These are phyloP conservation scores for Ascochyta rabiei DNA, from an alignment of 2,329 filamentous ascomycete species.

Conservation along the genomic window DNA sequence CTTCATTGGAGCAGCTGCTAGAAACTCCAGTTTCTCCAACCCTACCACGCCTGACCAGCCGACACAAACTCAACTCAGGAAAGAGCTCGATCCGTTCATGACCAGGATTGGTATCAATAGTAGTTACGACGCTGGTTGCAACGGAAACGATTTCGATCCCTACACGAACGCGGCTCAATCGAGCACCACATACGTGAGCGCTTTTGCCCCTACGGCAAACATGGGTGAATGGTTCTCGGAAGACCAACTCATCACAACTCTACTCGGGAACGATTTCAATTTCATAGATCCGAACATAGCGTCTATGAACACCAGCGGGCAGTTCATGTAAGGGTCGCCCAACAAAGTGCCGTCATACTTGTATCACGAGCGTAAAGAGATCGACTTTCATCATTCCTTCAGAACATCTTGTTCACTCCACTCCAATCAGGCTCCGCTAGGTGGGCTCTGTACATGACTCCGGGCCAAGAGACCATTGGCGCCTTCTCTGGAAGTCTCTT, in stretches of 20 bases:
- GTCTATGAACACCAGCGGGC: conserved; percentile 5
- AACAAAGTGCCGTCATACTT: not conserved
- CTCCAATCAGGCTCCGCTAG: conserved; percentile 36
- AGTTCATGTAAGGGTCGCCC: conserved; percentile 1
- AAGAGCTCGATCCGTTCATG: conserved; percentile 20
- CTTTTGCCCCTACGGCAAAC: conserved; percentile 3
- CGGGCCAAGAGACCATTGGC: conserved; percentile 47
- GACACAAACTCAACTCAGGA: conserved; percentile 11
- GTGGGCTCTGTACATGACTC: conserved; percentile 34
- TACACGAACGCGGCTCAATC: not conserved
- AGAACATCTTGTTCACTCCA: conserved; percentile 42
- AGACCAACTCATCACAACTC: conserved; percentile 17
- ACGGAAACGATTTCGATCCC: not conserved
- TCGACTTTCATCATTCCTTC: conserved; percentile 2
- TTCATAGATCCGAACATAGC: conserved; percentile 15
- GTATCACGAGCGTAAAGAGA: not conserved
- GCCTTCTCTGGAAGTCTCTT: conserved; percentile 48
- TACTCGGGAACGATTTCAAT: conserved; percentile 17
- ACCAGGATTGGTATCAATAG: conserved; percentile 15
- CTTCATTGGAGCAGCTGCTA: conserved; percentile 11
- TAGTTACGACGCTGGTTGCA: not conserved
- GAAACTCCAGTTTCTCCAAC: conserved; percentile 6
- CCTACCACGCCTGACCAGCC: conserved; percentile 6
- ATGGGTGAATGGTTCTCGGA: conserved; percentile 22
- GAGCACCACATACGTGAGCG: conserved; percentile 4